Conservation (phyloP, 768 basidiomycete species). For the Clavulina sp. region DNA sequence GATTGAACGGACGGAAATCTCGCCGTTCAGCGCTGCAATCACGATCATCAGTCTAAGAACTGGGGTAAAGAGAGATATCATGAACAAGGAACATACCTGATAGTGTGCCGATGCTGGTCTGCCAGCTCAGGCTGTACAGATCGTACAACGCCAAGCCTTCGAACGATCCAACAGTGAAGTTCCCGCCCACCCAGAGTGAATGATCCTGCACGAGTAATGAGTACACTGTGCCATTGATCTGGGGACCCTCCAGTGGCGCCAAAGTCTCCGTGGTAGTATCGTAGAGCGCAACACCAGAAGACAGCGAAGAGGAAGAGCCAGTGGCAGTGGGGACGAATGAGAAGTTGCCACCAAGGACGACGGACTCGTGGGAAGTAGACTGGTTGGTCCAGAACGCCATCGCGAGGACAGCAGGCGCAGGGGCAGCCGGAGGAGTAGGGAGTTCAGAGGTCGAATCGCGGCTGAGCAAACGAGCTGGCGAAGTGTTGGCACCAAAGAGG, state of each 20-base stretch:
- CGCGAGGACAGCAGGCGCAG: constrained; percentile 67
- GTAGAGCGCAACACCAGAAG: constrained; percentile 49
- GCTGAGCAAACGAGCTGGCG: constrained; percentile 18
- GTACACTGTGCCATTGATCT: constrained; percentile 59
- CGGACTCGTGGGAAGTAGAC: constrained; percentile 40
- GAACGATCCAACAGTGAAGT: constrained; percentile 47
- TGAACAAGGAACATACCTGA: constrained; percentile 15
- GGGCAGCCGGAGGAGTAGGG: constrained; percentile 35
- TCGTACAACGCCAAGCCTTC: constrained; percentile 65
- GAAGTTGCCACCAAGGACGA: constrained; percentile 85
- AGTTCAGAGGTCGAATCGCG: constrained; percentile 38
- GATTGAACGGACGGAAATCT: constrained; percentile 59
- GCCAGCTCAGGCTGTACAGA: constrained; percentile 46
- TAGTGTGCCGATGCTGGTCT: constrained; percentile 39
- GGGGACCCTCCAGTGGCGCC: constrained; percentile 38
- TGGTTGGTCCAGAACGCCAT: constrained; percentile 84
- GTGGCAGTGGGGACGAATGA: constrained; percentile 32
- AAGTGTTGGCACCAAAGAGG: constrained; percentile 34
- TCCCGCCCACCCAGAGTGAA: constrained; percentile 65
- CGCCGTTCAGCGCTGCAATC: constrained; percentile 16
- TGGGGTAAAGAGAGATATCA: constrained; percentile 2
- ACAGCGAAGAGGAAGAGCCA: constrained; percentile 24
- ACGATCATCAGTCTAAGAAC: constrained; percentile 6
- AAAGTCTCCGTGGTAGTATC: constrained; percentile 33
- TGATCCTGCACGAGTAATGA: constrained; percentile 56